Percentiles rank a stretch among this genome's conserved stretches.
Evolutionary conservation across 2,329 filamentous ascomycete species (phyloP).

Genomic region (Annulohypoxylon truncatum): DNA sequence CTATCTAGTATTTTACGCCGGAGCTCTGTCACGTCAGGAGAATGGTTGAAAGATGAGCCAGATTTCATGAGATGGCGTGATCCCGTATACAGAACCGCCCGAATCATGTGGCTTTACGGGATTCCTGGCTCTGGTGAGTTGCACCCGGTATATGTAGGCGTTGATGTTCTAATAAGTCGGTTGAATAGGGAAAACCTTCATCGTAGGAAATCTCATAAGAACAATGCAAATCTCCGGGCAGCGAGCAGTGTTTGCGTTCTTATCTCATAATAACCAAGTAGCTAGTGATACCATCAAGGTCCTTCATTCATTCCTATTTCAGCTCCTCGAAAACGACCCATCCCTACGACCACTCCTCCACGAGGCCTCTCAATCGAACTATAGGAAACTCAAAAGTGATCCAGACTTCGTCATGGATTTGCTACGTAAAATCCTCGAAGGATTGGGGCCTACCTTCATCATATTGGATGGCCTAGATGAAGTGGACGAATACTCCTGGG

Average conservation of each 20-base stretch:
- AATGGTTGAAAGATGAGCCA: slow-evolving; percentile 20
- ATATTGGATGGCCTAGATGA: slow-evolving; percentile 28
- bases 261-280: slow-evolving; percentile 19
- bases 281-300: slow-evolving; percentile 17
- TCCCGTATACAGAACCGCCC: neutral
- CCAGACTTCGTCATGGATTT: slow-evolving; percentile 9
- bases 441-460: slow-evolving; percentile 12
- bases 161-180: neutral
- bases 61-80: slow-evolving; percentile 20
- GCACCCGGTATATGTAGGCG: neutral
- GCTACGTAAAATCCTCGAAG: slow-evolving; percentile 12
- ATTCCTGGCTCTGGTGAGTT: slow-evolving; percentile 31
- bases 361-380: slow-evolving; percentile 6
- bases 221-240: slow-evolving; percentile 10
- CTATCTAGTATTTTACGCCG: slow-evolving; percentile 2
- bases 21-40: slow-evolving; percentile 17
- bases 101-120: slow-evolving; percentile 26
- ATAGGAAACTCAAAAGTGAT: slow-evolving; percentile 23
- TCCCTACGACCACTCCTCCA: slow-evolving; percentile 11
- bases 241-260: slow-evolving; percentile 18
- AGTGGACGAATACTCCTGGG: slow-evolving; percentile 16
- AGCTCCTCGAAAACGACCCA: slow-evolving; percentile 14
- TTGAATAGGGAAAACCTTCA: slow-evolving; percentile 26
- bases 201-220: slow-evolving; percentile 17
- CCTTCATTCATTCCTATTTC: slow-evolving; percentile 28